These are phyloP conservation scores for Pichia sp. DNA, from an alignment of 1,139 yeast genomes.

Conservation along the genomic window DNA sequence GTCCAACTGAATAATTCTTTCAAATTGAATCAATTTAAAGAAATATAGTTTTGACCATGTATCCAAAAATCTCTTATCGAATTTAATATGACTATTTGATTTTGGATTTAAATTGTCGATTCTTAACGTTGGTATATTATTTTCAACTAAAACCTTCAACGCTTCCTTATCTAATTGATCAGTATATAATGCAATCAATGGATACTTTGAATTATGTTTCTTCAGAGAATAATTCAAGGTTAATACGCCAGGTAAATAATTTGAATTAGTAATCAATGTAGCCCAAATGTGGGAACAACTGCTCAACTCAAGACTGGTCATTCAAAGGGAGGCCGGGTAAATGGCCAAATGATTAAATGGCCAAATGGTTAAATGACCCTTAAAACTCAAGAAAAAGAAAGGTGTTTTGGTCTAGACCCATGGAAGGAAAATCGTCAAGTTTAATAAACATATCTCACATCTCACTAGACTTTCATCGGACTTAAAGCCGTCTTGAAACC, in stretches of 20 bases:
- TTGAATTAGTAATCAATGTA: constrained; percentile 44
- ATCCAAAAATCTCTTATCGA: constrained; percentile 47
- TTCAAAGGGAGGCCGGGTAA: background rate
- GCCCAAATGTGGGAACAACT: constrained; percentile 38
- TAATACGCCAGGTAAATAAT: constrained; percentile 43
- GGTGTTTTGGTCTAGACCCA: no score
- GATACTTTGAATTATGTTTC: constrained; percentile 37
- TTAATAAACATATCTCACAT: no score
- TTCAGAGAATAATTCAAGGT: constrained; percentile 42
- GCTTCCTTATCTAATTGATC: constrained; percentile 36
- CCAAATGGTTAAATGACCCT: no score
- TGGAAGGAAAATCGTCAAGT: no score
- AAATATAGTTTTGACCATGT: constrained; percentile 55
- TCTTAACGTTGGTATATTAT: constrained; percentile 36
- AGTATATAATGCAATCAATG: constrained; percentile 46
- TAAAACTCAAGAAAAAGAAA: no score
- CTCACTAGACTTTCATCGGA: no score
- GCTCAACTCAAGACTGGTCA: constrained; percentile 1
- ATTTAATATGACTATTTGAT: constrained; percentile 34
- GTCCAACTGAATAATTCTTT: constrained; percentile 47
- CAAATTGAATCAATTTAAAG: constrained; percentile 41
- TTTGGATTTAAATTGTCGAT: constrained; percentile 39
- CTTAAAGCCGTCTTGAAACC: no score
- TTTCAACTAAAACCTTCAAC: constrained; percentile 32
- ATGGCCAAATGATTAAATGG: no score